phyloP scores from a whole-genome alignment of 2,329 filamentous ascomycete genomes.

The Apiospora arundinis region DNA sequence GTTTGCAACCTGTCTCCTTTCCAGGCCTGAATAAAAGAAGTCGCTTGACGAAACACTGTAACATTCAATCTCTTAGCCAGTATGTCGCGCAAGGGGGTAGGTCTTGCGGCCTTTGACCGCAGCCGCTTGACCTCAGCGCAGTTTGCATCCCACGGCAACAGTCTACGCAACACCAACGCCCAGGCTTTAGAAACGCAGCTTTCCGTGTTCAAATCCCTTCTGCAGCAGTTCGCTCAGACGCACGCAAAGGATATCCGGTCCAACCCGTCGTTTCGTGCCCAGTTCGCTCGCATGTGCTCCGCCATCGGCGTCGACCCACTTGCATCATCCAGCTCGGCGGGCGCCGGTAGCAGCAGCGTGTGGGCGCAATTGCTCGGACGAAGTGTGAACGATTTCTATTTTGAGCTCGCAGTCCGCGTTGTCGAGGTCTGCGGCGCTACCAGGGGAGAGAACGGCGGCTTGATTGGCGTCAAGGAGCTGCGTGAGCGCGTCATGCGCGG shows the following conservation, averaged over 20 bases:
- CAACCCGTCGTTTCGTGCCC: constrained; percentile 91
- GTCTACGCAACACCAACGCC: constrained; percentile 83
- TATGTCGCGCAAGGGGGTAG: constrained; percentile 83
- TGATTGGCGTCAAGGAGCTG: constrained; percentile 86
- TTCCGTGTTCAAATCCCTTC: constrained; percentile 91
- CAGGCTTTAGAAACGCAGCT: constrained; percentile 90
- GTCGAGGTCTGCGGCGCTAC: constrained; percentile 92
- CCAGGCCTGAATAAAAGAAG: neutral
- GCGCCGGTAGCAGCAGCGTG: constrained; percentile 67
- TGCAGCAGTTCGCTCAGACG: constrained; percentile 93
- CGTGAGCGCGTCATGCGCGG: constrained; percentile 75
- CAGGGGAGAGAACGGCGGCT: constrained; percentile 86
- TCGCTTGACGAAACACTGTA: neutral
- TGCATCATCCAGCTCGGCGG: constrained; percentile 60
- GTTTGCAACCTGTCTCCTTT: neutral
- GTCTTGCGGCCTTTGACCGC: constrained; percentile 88
- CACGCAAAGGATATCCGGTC: constrained; percentile 96
- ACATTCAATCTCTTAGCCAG: neutral
- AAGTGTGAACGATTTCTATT: constrained; percentile 97
- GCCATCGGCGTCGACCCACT: constrained; percentile 96
- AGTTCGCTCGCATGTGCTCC: constrained; percentile 98
- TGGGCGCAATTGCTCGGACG: constrained; percentile 93
- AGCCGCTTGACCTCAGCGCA: constrained; percentile 84
- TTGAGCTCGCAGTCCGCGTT: constrained; percentile 93
- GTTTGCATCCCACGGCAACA: constrained; percentile 88